Evolutionary conservation across 768 basidiomycete species (phyloP), one percentile per base, ranked within the genome.

Genomic region (Collybiopsis luxurians): DNA sequence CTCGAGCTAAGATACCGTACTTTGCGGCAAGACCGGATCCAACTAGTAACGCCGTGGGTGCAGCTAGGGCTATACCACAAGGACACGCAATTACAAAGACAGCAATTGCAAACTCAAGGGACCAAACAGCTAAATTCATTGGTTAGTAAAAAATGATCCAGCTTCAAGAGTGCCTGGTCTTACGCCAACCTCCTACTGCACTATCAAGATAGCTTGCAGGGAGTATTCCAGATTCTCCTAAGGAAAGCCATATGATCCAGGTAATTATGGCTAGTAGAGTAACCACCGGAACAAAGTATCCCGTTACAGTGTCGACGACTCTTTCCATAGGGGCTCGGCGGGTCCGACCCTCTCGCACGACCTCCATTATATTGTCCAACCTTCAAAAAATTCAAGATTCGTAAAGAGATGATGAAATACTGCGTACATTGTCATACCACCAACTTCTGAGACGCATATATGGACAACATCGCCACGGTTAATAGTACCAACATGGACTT

Each of bases 51-150:
- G 92, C 92, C 0, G 91, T 92, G 0, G 92, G 92, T 2, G 90
- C 91, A 2, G 92, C 92, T 9, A 95, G 79, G 26, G 87, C 90
- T 31, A 92, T 89, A 9, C 91, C 90, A 61, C 91, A 94, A 2
- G 92, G 92, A 67, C 92, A 94, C 3, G 92, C 89, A 15, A 92
- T 84, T 12, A 94, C 89, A 57, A 93, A 87, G 9, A 88, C 88
- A 2, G 90, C 82, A 34, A 93, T 89, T 2, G 89, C 84, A 64
- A 95, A 94, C 62, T 91, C 84, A 17, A 94, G 73, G 1, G 90
- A 86, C 87, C 87, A 89, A 2, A 87, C 75, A 42, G 79, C 85
- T 89, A 11, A 27, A 50, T 42, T 44, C 36, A 40, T 42, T 39
- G 50, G 24, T 30, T 7, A 42, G 24, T 31, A 23, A 26, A 39